Evolutionary conservation across 176 grass and related monocot species (phyloP).

Genomic region (Phyllostachys edulis): DNA sequence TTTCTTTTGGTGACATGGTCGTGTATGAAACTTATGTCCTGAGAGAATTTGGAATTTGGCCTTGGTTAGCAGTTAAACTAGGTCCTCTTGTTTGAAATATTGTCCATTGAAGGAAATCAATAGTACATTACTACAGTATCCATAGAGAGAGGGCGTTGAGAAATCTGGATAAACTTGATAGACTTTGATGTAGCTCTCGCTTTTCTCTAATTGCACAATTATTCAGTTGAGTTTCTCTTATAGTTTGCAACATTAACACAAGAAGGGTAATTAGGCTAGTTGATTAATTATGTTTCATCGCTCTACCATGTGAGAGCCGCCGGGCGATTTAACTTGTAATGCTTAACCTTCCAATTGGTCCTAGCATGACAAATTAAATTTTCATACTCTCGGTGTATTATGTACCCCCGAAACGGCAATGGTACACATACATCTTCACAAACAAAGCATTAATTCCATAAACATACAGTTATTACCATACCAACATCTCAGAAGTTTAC

Average conservation of each 20-base stretch:
- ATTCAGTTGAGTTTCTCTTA: slow-evolving; percentile 10
- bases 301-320: too few species aligned
- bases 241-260: not conserved
- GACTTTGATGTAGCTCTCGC: not conserved
- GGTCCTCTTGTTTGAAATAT: not conserved
- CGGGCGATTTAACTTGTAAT: too few species aligned
- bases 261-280: not conserved
- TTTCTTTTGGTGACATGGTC: not conserved
- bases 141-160: not conserved
- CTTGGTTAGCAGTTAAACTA: not conserved
- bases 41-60: not conserved
- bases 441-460: too few species aligned
- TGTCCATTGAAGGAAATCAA: not conserved
- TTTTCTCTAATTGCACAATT: not conserved
- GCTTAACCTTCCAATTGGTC: too few species aligned
- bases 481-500: too few species aligned
- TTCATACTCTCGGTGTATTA: too few species aligned
- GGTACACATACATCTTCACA: too few species aligned
- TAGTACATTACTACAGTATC: not conserved
- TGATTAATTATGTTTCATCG: not conserved
- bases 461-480: too few species aligned
- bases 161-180: not conserved
- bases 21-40: not conserved
- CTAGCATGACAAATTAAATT: too few species aligned
- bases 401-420: too few species aligned